Percentiles rank a stretch among this genome's conserved stretches.
phyloP scores from a whole-genome alignment of 2,329 filamentous ascomycete genomes.

The Colletotrichum salicis region DNA sequence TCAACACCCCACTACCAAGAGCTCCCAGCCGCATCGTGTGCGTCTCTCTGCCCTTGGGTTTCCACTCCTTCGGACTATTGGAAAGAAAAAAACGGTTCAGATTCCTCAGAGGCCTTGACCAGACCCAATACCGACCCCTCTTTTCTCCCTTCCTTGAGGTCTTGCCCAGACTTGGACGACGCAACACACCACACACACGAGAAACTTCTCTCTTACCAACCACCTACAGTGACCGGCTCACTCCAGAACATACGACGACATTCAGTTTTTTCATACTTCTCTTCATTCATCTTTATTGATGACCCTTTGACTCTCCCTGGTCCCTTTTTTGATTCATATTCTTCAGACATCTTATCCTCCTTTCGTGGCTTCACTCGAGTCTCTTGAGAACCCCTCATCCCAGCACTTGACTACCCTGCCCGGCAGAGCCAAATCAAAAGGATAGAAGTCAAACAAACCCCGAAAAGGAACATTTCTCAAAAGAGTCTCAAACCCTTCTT shows the following conservation, averaged over 20 bases:
- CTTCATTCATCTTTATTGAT: slow-evolving; percentile 8
- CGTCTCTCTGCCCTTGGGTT: not conserved
- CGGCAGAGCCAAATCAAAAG: not conserved
- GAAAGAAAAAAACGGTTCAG: not conserved
- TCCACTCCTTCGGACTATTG: slow-evolving; percentile 14
- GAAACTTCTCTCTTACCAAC: slow-evolving; percentile 10
- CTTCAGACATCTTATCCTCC: slow-evolving; percentile 11
- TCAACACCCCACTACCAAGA: slow-evolving; percentile 4
- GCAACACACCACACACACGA: not conserved
- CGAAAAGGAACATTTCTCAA: not conserved
- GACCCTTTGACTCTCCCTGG: slow-evolving; percentile 26
- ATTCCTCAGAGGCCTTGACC: slow-evolving; percentile 14
- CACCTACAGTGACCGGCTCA: slow-evolving; percentile 26
- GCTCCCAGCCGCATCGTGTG: slow-evolving; percentile 4
- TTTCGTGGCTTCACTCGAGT: not conserved
- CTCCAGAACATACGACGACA: slow-evolving; percentile 1
- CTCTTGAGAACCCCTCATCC: slow-evolving; percentile 4
- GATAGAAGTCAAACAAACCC: not conserved
- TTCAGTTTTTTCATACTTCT: slow-evolving; percentile 7
- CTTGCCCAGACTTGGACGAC: slow-evolving; percentile 9
- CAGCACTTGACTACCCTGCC: not conserved
- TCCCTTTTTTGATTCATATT: slow-evolving; percentile 26
- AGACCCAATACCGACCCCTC: not conserved
- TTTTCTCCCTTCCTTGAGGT: slow-evolving; percentile 1
- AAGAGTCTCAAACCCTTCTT: not conserved